Evolutionary conservation across 306 rosid genomes (phyloP).

Genomic region (Pueraria montana): DNA sequence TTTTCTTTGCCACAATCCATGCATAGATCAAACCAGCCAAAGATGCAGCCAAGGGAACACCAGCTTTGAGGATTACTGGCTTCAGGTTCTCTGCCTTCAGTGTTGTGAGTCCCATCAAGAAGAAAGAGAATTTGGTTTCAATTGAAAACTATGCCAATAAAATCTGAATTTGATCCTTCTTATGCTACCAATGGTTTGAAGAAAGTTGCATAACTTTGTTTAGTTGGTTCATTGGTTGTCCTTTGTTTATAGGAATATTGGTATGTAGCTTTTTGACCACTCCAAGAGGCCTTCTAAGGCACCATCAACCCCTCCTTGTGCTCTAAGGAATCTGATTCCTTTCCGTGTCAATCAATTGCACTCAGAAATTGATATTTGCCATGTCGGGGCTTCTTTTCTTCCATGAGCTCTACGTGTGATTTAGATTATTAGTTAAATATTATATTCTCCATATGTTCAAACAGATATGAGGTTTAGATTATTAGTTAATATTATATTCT

Average conservation of each 20-base stretch:
- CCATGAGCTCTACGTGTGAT: conserved; percentile 25
- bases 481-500: too few relatives aligned
- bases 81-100: conserved; percentile 54
- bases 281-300: conserved; percentile 46
- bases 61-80: conserved; percentile 71
- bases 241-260: conserved; percentile 50
- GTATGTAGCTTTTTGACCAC: conserved; percentile 61
- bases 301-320: conserved; percentile 38
- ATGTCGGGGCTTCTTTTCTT: conserved; percentile 52
- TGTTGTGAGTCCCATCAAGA: conserved; percentile 58
- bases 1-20: conserved; percentile 63
- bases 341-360: conserved; percentile 45
- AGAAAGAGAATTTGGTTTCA: conserved; percentile 7
- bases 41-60: conserved; percentile 73
- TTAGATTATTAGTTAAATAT: neutral
- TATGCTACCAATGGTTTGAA: conserved; percentile 14
- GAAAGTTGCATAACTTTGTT: conserved; percentile 35
- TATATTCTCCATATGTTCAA: neutral
- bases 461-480: neutral
- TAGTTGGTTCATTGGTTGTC: conserved; percentile 41
- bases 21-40: conserved; percentile 71
- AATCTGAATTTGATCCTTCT: conserved; percentile 16
- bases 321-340: conserved; percentile 66
- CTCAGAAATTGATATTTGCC: conserved; percentile 23
- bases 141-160: neutral